Conservation (phyloP, 768 basidiomycete genomes). For the Postia placenta region DNA sequence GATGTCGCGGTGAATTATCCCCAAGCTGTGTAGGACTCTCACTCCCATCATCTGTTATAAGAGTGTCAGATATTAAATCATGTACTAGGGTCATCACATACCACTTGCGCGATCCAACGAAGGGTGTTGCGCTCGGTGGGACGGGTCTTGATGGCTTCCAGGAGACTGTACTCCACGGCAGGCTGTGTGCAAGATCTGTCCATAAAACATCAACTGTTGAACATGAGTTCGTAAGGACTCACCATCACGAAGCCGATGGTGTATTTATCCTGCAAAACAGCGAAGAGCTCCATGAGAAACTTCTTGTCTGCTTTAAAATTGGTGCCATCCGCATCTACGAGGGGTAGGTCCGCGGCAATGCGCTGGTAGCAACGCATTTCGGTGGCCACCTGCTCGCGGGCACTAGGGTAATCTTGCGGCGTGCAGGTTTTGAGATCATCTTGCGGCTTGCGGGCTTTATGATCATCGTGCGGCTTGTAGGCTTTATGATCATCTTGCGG, state of each 20-base stretch:
- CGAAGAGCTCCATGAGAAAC: conserved; percentile 22
- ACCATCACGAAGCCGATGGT: conserved; percentile 23
- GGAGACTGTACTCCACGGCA: conserved; percentile 15
- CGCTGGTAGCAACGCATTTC: conserved; percentile 21
- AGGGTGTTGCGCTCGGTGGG: conserved; percentile 7
- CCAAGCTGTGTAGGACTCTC: conserved; percentile 39
- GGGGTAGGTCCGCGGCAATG: conserved; percentile 11
- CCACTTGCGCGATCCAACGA: conserved; percentile 24
- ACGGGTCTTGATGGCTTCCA: conserved; percentile 6
- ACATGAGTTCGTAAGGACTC: background rate
- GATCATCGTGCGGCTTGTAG: no score
- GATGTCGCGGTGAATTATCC: conserved; percentile 54
- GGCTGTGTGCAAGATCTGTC: conserved; percentile 7
- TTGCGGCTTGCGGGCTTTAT: no score
- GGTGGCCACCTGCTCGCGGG: conserved; percentile 7
- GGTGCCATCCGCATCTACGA: no score
- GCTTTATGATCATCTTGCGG: no score
- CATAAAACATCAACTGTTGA: no score
- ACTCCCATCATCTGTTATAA: conserved; percentile 21
- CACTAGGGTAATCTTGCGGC: background rate
- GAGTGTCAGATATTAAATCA: background rate
- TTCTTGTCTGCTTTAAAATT: conserved; percentile 8
- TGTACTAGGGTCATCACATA: conserved; percentile 5
- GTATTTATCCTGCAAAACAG: conserved; percentile 18
- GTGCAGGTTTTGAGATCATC: conserved; percentile 13